Percentiles rank a stretch among this genome's conserved stretches.
Conservation (phyloP, 768 basidiomycete genomes). For the Naganishia friedmannii region DNA sequence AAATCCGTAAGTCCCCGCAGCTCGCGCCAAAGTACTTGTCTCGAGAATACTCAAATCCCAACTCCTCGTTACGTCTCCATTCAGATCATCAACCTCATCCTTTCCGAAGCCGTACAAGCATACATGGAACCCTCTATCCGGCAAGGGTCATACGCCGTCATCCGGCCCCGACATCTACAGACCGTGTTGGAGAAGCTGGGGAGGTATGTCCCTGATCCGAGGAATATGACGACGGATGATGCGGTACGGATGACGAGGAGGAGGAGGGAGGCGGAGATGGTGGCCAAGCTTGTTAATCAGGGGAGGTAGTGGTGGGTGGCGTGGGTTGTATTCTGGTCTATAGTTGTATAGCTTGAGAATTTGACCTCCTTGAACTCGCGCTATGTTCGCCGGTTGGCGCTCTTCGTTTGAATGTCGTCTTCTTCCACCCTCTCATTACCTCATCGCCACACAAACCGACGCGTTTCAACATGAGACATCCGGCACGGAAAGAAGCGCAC, state of each 20-base stretch:
- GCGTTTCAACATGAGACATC: conserved; percentile 2
- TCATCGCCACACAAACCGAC: neutral
- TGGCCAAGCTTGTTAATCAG: conserved; percentile 34
- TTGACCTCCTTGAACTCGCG: too few relatives aligned
- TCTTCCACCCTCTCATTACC: too few relatives aligned
- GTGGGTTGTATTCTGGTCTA: neutral
- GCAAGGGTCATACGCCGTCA: conserved; percentile 44
- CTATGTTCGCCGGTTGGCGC: too few relatives aligned
- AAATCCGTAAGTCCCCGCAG: conserved; percentile 71
- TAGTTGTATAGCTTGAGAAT: neutral
- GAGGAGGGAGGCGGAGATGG: conserved; percentile 46
- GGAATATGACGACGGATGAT: conserved; percentile 31
- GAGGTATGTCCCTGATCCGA: conserved; percentile 23
- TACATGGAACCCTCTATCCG: conserved; percentile 64
- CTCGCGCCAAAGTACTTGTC: conserved; percentile 58
- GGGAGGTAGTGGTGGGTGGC: neutral
- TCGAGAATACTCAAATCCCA: neutral
- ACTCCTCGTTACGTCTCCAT: neutral
- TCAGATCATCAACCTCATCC: conserved; percentile 59
- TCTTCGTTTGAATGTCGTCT: too few relatives aligned
- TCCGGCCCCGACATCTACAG: conserved; percentile 46
- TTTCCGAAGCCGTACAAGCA: conserved; percentile 70
- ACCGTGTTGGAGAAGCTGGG: conserved; percentile 50
- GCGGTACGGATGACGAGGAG: conserved; percentile 41
- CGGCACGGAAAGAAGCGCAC: neutral